Conservation (phyloP, 2,329 filamentous ascomycete species). For the Aspergillus uvarum region DNA sequence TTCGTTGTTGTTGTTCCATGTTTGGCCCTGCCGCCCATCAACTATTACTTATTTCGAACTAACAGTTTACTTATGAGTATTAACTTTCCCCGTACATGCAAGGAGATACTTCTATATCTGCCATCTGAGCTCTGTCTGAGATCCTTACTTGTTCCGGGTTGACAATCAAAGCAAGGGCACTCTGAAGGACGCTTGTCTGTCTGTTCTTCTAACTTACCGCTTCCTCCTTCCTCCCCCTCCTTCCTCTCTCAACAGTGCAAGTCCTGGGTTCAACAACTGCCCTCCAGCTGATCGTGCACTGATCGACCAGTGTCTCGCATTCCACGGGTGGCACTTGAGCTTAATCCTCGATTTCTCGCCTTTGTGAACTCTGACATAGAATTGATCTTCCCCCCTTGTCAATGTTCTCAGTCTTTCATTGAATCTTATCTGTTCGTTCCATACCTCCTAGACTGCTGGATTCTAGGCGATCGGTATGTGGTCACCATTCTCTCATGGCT, state of each 20-base stretch:
- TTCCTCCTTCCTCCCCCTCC: background rate
- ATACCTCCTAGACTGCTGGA: background rate
- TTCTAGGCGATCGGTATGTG: slow-evolving; percentile 10
- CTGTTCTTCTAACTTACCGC: background rate
- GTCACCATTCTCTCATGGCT: slow-evolving; percentile 2
- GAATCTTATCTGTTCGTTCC: slow-evolving; percentile 6
- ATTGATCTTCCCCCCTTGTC: background rate
- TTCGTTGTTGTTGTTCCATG: slow-evolving; percentile 10
- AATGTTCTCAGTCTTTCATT: slow-evolving; percentile 10
- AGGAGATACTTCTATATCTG: slow-evolving; percentile 17
- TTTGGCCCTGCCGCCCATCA: slow-evolving; percentile 1
- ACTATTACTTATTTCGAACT: too few species aligned
- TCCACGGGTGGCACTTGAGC: background rate
- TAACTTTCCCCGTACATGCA: background rate
- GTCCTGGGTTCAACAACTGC: background rate
- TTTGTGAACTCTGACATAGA: slow-evolving; percentile 7
- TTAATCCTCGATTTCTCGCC: slow-evolving; percentile 6
- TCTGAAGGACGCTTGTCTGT: background rate
- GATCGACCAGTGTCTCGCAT: background rate
- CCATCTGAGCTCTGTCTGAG: background rate
- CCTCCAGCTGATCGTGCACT: background rate
- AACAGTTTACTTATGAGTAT: too few species aligned
- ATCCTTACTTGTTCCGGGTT: too few species aligned
- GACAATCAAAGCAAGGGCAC: too few species aligned
- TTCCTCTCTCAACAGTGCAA: background rate